Evolutionary conservation across 805 yeast genomes (phyloP).

Genomic region (Kluyveromyces siamensis): DNA sequence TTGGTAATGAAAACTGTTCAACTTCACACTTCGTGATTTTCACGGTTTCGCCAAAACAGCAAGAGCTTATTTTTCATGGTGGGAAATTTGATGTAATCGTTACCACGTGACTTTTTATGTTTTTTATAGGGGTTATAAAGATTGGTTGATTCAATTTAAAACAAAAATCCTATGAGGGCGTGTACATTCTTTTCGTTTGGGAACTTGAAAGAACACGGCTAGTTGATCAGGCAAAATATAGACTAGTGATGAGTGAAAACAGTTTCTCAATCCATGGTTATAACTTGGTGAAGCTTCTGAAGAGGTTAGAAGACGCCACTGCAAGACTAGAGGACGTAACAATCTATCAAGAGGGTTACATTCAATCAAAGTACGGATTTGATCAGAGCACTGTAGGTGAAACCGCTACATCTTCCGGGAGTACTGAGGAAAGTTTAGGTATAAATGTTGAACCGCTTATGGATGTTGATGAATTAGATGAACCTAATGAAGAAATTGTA

Average conservation of each 20-base stretch:
- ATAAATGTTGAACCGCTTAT: not conserved
- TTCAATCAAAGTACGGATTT: slow-evolving; percentile 25
- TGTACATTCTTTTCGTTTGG: too few species aligned
- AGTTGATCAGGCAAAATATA: slow-evolving; percentile 3
- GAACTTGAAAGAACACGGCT: not conserved
- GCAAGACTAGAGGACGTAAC: slow-evolving; percentile 87
- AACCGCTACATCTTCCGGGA: slow-evolving; percentile 10
- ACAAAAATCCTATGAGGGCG: too few species aligned
- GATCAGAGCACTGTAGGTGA: slow-evolving; percentile 8
- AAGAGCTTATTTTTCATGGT: too few species aligned
- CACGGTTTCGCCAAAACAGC: too few species aligned
- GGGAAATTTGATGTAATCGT: too few species aligned
- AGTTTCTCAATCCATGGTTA: slow-evolving; percentile 54
- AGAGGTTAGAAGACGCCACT: slow-evolving; percentile 86
- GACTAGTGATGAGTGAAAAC: slow-evolving; percentile 10
- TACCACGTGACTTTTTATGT: not conserved
- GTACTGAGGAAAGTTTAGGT: not conserved
- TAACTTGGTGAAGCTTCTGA: slow-evolving; percentile 72
- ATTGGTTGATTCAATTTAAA: not conserved
- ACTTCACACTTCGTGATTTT: too few species aligned
- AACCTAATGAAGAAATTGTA: slow-evolving; percentile 3
- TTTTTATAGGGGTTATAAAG: slow-evolving; percentile 1
- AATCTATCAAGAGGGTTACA: slow-evolving; percentile 57
- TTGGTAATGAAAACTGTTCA: too few species aligned
- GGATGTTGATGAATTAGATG: not conserved